A percentile compares a stretch with the other conserved stretches of the same genome.
Conservation (phyloP, 345 rosid species). For the Atalantia buxifolia region DNA sequence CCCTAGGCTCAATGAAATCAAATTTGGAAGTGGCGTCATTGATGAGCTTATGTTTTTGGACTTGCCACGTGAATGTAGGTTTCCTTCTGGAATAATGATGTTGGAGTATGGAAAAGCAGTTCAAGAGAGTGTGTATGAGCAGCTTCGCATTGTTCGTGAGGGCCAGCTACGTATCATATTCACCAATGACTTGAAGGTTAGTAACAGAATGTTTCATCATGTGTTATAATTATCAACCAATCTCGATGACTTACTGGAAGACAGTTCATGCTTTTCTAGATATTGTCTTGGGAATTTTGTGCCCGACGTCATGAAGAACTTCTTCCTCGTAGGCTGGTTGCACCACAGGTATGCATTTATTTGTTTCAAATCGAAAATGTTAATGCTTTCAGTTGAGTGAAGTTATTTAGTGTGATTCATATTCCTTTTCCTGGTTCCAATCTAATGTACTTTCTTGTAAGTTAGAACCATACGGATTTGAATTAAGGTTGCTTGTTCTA, state of each 20-base stretch:
- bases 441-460: background rate
- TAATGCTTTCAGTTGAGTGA: background rate
- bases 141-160: slow-evolving; percentile 96
- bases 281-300: slow-evolving; percentile 97
- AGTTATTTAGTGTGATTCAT: background rate
- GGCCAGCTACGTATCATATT: slow-evolving; percentile 92
- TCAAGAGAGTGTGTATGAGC: slow-evolving; percentile 95
- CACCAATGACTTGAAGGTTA: slow-evolving; percentile 87
- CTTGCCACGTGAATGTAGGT: slow-evolving; percentile 80
- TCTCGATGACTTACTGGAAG: slow-evolving; percentile 1
- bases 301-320: slow-evolving; percentile 92
- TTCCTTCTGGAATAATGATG: slow-evolving; percentile 71
- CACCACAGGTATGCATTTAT: slow-evolving; percentile 69
- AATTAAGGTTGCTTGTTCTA: no score
- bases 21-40: slow-evolving; percentile 91
- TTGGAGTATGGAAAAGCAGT: slow-evolving; percentile 91
- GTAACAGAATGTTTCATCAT: slow-evolving; percentile 6
- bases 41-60: slow-evolving; percentile 93
- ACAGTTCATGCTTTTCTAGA: slow-evolving; percentile 36
- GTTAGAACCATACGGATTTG: background rate
- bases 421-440: background rate
- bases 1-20: slow-evolving; percentile 93
- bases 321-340: slow-evolving; percentile 91
- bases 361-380: background rate
- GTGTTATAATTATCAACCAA: background rate